These are phyloP conservation scores for Trypanosoma lewisi DNA, from an alignment of 208 protist species.

Conservation along the genomic window DNA sequence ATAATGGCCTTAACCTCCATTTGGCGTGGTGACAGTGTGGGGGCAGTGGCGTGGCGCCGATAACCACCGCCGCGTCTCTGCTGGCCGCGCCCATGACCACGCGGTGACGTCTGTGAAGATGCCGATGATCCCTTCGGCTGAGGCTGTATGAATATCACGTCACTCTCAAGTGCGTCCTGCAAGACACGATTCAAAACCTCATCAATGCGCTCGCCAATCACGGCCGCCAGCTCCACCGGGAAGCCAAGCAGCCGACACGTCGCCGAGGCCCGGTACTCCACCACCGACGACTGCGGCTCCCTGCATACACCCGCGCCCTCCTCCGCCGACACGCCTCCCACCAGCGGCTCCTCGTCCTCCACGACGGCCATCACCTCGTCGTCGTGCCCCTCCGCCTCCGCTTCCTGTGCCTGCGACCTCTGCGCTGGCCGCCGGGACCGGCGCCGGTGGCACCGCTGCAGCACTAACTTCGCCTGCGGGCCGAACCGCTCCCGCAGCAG, in stretches of 20 bases:
- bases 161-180: conserved; percentile 70
- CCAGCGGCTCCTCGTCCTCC: conserved; percentile 27
- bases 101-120: conserved; percentile 10
- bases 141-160: conserved; percentile 67
- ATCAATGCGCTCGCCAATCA: conserved; percentile 34
- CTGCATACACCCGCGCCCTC: background rate
- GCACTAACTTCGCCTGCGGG: conserved; percentile 69
- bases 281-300: background rate
- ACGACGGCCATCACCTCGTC: conserved; percentile 15
- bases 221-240: conserved; percentile 75
- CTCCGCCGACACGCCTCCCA: background rate
- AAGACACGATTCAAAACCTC: conserved; percentile 62
- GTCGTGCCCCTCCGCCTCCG: conserved; percentile 1
- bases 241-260: conserved; percentile 84
- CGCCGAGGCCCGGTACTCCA: conserved; percentile 59
- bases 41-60: conserved; percentile 3
- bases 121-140: background rate
- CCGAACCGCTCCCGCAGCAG: conserved; percentile 64
- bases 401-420: background rate
- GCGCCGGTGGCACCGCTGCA: conserved; percentile 42
- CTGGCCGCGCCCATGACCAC: conserved; percentile 9
- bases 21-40: conserved; percentile 56
- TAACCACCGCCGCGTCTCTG: conserved; percentile 9
- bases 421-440: background rate
- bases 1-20: conserved; percentile 70